A percentile compares a stretch with the other conserved stretches of the same genome.
phyloP scores from a whole-genome alignment of 2,329 filamentous ascomycete genomes.

The Nemania sp. region DNA sequence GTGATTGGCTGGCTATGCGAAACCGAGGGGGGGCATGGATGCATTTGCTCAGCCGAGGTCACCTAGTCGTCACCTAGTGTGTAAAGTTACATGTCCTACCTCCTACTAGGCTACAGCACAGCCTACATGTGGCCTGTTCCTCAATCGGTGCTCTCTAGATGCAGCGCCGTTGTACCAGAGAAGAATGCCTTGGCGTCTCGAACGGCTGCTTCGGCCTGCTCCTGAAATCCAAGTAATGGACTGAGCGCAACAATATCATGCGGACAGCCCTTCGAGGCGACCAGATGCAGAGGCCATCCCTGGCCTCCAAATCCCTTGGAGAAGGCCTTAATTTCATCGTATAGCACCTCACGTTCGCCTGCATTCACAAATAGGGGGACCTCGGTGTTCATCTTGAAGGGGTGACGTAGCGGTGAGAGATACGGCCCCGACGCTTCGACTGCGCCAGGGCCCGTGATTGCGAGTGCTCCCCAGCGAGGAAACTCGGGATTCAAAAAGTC shows the following conservation, averaged over 20 bases:
- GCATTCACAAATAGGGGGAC: constrained; percentile 20
- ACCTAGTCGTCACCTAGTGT: too few relatives aligned
- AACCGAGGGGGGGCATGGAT: too few relatives aligned
- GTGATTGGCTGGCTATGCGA: too few relatives aligned
- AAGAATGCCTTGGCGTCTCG: constrained; percentile 22
- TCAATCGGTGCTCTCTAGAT: neutral
- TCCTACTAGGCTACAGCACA: too few relatives aligned
- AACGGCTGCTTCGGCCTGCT: constrained; percentile 15
- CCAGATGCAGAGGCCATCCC: constrained; percentile 15
- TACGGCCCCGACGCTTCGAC: constrained; percentile 19
- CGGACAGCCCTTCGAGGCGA: constrained; percentile 18
- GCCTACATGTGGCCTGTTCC: too few relatives aligned
- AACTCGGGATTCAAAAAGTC: constrained; percentile 23
- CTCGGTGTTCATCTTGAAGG: constrained; percentile 11
- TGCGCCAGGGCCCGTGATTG: constrained; percentile 6
- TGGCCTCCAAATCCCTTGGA: neutral
- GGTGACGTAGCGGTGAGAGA: constrained; percentile 22
- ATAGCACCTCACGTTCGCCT: constrained; percentile 17
- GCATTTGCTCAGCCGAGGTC: too few relatives aligned
- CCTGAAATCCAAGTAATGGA: constrained; percentile 14
- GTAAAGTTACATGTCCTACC: too few relatives aligned
- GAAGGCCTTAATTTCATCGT: constrained; percentile 14
- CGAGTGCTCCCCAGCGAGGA: constrained; percentile 15
- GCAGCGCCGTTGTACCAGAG: constrained; percentile 7
- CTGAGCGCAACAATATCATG: constrained; percentile 22